Percentiles rank a stretch among this genome's conserved stretches.
These are phyloP conservation scores for Calonectria hongkongensis DNA, from an alignment of 2,329 filamentous ascomycete genomes.

Conservation along the genomic window DNA sequence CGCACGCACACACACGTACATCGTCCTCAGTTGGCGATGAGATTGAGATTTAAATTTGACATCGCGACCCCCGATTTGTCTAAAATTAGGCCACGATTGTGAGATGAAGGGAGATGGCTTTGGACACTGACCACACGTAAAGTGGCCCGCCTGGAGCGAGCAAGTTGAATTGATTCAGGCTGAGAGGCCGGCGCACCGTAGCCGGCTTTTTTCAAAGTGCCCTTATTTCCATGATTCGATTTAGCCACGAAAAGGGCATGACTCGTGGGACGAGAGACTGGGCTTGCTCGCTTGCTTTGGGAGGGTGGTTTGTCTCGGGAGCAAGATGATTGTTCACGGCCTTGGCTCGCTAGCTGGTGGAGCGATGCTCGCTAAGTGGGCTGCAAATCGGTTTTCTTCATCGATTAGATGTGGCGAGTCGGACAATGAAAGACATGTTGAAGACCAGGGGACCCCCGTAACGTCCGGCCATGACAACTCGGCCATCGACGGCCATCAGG, in stretches of 20 bases:
- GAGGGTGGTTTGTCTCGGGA: conserved; percentile 23
- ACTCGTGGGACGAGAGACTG: conserved; percentile 11
- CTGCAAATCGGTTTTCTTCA: conserved; percentile 27
- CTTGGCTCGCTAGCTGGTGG: conserved; percentile 12
- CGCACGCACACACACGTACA: neutral
- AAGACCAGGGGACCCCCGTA: conserved; percentile 21
- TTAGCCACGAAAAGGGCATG: neutral
- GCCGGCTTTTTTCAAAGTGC: neutral
- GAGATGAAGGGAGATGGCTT: conserved; percentile 20
- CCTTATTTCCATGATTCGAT: neutral
- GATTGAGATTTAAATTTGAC: neutral
- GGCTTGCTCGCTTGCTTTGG: neutral
- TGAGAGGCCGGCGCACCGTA: neutral
- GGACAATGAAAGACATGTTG: conserved; percentile 15
- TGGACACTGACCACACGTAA: conserved; percentile 16
- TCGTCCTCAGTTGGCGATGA: neutral
- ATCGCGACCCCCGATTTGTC: neutral
- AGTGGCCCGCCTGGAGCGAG: neutral
- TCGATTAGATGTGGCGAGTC: conserved; percentile 27
- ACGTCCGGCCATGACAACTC: neutral
- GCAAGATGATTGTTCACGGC: conserved; percentile 13
- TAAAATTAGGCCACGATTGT: conserved; percentile 9
- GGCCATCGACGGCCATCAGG: neutral
- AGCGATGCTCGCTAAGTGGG: conserved; percentile 20
- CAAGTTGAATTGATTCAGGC: neutral